phyloP scores from a whole-genome alignment of 768 basidiomycete species.

The Suillus cothurnatus region DNA sequence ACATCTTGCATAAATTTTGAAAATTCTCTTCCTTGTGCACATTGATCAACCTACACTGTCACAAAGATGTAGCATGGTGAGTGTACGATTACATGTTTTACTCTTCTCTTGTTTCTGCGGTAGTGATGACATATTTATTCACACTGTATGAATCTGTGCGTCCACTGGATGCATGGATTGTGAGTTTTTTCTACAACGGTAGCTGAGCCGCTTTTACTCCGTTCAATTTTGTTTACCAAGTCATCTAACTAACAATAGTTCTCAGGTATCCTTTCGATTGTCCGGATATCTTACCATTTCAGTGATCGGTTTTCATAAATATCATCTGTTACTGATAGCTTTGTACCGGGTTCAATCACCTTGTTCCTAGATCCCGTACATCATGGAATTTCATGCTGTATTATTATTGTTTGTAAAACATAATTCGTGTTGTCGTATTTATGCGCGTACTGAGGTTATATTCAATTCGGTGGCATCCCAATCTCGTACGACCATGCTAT shows the following conservation, averaged over 20 bases:
- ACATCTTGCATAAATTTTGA: conserved; percentile 1
- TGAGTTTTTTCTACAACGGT: conserved; percentile 83
- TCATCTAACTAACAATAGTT: conserved; percentile 13
- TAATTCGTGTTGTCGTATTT: not conserved
- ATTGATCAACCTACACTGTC: not conserved
- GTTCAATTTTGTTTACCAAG: not conserved
- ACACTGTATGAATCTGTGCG: conserved; percentile 70
- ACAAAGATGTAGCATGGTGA: conserved; percentile 13
- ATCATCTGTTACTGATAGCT: not conserved
- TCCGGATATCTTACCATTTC: not conserved
- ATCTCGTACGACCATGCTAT: too few species aligned
- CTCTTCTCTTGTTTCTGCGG: conserved; percentile 21
- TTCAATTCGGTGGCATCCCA: too few species aligned
- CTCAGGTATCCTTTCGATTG: not conserved
- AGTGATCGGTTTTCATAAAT: not conserved
- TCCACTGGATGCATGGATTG: conserved; percentile 42
- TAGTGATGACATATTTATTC: conserved; percentile 66
- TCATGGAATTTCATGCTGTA: not conserved
- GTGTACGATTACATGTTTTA: conserved; percentile 12
- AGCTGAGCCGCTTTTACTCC: conserved; percentile 55
- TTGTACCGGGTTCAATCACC: not conserved
- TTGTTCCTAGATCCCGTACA: not conserved
- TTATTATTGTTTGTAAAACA: conserved; percentile 6
- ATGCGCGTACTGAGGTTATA: not conserved
- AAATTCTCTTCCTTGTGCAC: not conserved